Base-by-base conservation (phyloP, 1,139 yeast genomes). In the Sugiyamaella japonica region DNA sequence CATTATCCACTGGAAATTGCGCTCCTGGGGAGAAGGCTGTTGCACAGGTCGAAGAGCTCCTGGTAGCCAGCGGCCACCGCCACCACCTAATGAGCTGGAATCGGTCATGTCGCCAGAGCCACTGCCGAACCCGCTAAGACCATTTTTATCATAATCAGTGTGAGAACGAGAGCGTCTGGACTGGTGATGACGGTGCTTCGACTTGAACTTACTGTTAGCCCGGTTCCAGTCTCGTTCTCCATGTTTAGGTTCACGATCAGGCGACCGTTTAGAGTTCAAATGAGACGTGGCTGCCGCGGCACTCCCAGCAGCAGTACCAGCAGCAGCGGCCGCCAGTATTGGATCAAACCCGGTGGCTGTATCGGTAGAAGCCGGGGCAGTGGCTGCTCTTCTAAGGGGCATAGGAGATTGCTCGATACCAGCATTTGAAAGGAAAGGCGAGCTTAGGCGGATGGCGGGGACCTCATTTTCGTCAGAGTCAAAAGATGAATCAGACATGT, bases 391-490 rank as follows among this genome's bases (percentile, higher is more conserved):
- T 15, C 16, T 25, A 7, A 40, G 31, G 10, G 43, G 43, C 8
- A 7, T 12, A 13, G 42, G 31, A 6, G 6, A 9, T 9, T 28
- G 48, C 7, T 34, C 38, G 8, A 12, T 15, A 12, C 38, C 17
- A 17, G 23, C 34, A n/a, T 34, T 13, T 5, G 41, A 15, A 2
- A 42, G 23, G n/a, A 38, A 25, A 3, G 52, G 45, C 5, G 52
- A 48, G 46, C 52, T 48, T 37, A 50, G 16, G 12, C 36, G 43
- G 12, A 59, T 56, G 34, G 56, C 61, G 3, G 61, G 61, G 28
- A 59, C 61, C 41, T 59, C 61, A 45, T 59, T 58, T 32, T 58
- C 61, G 46, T 57, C 61, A 23, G 53, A 50, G 16, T 43, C 52
- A 7, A 34, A 40, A 23, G 48, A 40, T 10, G 48, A 45, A 17